Evolutionary conservation across 768 basidiomycete species (phyloP).

Genomic region (Rhodosporidiobolus sp.): DNA sequence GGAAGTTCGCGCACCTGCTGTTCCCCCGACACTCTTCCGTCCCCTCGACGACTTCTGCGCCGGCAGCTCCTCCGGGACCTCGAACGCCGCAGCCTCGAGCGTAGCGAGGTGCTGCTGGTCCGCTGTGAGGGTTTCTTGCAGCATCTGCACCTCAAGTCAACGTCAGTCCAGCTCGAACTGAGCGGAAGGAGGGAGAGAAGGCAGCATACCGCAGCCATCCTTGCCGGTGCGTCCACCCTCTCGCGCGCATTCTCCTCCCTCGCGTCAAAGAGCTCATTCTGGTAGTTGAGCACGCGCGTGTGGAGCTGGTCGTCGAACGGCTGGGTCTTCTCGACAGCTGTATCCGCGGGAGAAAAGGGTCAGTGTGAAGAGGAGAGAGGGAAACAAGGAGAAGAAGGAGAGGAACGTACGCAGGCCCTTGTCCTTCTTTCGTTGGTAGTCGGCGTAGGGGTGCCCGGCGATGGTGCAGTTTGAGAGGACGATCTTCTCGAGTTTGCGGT

Average conservation of each 20-base stretch:
- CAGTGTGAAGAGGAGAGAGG: neutral
- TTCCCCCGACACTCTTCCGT: constrained; percentile 5
- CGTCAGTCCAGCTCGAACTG: no score
- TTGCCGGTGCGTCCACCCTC: constrained; percentile 7
- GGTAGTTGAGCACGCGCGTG: constrained; percentile 16
- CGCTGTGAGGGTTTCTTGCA: neutral
- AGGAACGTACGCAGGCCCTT: constrained; percentile 1
- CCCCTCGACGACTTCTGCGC: neutral
- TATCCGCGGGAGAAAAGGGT: neutral
- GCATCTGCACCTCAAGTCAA: neutral
- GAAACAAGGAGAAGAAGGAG: neutral
- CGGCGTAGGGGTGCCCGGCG: neutral
- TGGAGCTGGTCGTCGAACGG: constrained; percentile 18
- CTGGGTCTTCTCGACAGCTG: constrained; percentile 14
- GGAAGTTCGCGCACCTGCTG: neutral
- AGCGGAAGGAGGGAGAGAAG: neutral
- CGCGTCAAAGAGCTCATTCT: constrained; percentile 25
- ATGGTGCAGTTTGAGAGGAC: constrained; percentile 20
- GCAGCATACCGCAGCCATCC: neutral
- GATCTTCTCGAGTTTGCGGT: constrained; percentile 9
- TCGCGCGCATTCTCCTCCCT: constrained; percentile 15
- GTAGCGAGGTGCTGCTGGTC: constrained; percentile 1
- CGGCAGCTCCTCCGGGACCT: constrained; percentile 1
- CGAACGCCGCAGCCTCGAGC: neutral
- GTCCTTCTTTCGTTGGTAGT: constrained; percentile 6